Evolutionary conservation across 208 protist genomes (phyloP), one percentile per base, ranked within the genome.

Genomic region (Strigomonas galati): DNA sequence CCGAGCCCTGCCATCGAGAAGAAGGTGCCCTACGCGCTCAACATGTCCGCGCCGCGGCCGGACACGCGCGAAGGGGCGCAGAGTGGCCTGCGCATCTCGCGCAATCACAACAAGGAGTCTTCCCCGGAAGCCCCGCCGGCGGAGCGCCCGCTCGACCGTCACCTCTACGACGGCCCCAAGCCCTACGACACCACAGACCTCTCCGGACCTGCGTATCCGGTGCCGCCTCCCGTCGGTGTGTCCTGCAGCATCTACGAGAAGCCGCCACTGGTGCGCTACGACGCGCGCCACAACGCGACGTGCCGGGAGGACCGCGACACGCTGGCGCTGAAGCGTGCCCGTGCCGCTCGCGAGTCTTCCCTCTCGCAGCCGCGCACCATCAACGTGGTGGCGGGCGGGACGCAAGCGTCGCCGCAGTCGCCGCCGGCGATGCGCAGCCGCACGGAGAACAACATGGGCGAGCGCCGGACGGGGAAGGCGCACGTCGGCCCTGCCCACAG

Each of bases 221-320:
- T 80, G 15, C 87, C 87, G 6, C 87, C 87, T 0, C 59, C 73
- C 24, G 72, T 89, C 37, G 87, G 87, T 23, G 82, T 87, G 60
- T 72, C 67, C 12, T 43, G 65, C 51, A 52, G 58, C 37, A 32
- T 78, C 65, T 84, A 65, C 65, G 46, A 52, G 52, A 65, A 62
- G 48, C 79, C 69, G 14, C 62, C 44, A 1, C 62, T 84, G 17
- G 69, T 87, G 19, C 81, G 70, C 58, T 44, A 72, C 43, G 57
- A 71, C 56, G 61, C 64, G 24, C 65, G 58, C 35, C 72, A 57
- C 60, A 26, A 49, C 66, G 31, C 28, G 28, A 52, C 32, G 31
- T 76, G 67, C 64, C 28, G 46, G 24, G 70, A 78, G 21, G 77
- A 87, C 65, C 27, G 21, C 32, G 82, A 87, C 68, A 80, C 72